Evolutionary conservation across 352 stramenopile genomes (phyloP), one percentile per base, ranked within the genome.

Genomic region (Thraustochytrium sp.): DNA sequence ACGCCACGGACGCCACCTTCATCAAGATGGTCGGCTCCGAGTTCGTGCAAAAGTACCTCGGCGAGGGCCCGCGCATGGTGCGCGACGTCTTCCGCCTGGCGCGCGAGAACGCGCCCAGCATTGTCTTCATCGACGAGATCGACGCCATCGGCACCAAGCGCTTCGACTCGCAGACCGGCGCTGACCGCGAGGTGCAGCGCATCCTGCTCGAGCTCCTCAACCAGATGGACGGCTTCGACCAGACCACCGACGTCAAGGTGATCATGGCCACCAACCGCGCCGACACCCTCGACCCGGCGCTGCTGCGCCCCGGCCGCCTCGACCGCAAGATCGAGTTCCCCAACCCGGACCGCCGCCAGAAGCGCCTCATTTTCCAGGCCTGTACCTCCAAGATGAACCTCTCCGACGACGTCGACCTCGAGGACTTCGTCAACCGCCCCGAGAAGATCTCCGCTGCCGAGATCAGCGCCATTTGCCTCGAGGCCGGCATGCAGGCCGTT

Each of bases 121-220:
- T 99, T 82, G 94, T 99, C 54, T 99, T 99, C 88, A 99, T 99
- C 85, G 97, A 99, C 88, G 97, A 99, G 88, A 97, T 99, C 65
- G 96, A 99, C 87, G 96, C 97, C 48, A 99, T 99, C 86, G 97
- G 95, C 29, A 99, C 96, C 40, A 99, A 99, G 89, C 94, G 97
- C 64, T 99, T 99, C 86, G 97, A 99, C 89, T 96, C 96, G 2
- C 95, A 99, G 88, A 98, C 95, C 13, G 96, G 96, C 80, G 96
- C 96, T 4, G 96, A 93, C 73, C 80, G 90, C 49, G 90, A 94
- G 76, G 93, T 98, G 11, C 97, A 99, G 89, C 95, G 97, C 82
- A 99, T 99, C 85, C 87, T 99, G 80, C 91, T 99, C n/a, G 97
- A 99, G 88, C 89, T 99, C 54, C 89, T 99, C 13, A 99, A 99